Evolutionary conservation across 2,329 filamentous ascomycete genomes (phyloP), one percentile per base, ranked within the genome.

Genomic region (Penicillium sp.): DNA sequence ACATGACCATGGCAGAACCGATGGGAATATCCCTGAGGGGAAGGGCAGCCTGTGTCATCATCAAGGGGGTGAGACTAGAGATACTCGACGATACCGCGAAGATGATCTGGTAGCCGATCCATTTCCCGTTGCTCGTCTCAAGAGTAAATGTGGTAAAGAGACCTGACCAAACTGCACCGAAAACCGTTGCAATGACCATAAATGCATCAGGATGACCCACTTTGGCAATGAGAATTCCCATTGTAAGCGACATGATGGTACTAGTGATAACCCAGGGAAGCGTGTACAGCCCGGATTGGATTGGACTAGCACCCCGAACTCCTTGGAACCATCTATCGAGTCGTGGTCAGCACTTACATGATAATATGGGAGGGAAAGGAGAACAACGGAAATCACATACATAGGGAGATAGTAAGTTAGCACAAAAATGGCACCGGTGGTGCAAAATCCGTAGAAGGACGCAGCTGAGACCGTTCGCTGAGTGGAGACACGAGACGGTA

Each of bases 241-340:
- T 68, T 31, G 69, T 75, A 29, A 80, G 74, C 2, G 17, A 29
- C 23, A 29, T 70, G 53, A 72, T 73, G 46, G 81, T 78, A 12
- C 19, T 23, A 21, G 40, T 23, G 21, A 42, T 42, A 13, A 42
- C 40, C 40, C 19, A 23, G 19, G 40, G 40, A 23, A 42, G 40
- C 6, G 21, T 42, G 6, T 23, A 23, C 10, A 42, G 10, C 21
- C 78, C 79, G 6, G 78, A 80, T 42, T 78, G 73, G 38, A 78
- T 72, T 6, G 79, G 78, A 6, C 69, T 71, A 12, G 71, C 71
- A 4, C 71, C 72, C 54, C 77, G 76, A 56, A 81, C 75, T 15
- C 76, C 77, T 62, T 82, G 79, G 62, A 81, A 81, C 72, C 76
- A 81, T 43, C 33, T 35, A 6, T 35, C 2, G 13, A 17, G 6